phyloP scores from a whole-genome alignment of 169 alveolate species.

The Cryptosporidium baileyi region DNA sequence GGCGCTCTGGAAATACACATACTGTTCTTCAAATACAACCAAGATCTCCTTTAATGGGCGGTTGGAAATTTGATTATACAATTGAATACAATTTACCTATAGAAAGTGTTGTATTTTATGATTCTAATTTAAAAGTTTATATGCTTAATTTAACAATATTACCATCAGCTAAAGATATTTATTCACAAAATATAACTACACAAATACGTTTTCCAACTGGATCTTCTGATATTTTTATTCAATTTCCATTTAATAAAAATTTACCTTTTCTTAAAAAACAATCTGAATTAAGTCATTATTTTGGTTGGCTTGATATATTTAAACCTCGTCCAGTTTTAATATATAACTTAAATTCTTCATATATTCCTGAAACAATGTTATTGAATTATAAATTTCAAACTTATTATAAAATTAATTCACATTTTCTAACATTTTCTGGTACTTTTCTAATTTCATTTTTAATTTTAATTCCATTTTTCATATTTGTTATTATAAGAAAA shows the following conservation, averaged over 20 bases:
- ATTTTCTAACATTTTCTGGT: neutral
- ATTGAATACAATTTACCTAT: constrained; percentile 87
- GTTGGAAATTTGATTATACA: constrained; percentile 86
- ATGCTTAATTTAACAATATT: constrained; percentile 50
- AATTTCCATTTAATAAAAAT: constrained; percentile 13
- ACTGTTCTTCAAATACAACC: constrained; percentile 76
- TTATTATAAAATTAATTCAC: constrained; percentile 24
- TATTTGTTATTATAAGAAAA: neutral
- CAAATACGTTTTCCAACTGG: constrained; percentile 60
- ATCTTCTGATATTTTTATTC: constrained; percentile 2
- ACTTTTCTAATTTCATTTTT: constrained; percentile 25
- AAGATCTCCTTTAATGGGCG: constrained; percentile 88
- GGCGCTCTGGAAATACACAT: constrained; percentile 74
- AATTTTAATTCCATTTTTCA: constrained; percentile 28
- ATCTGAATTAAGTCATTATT: neutral
- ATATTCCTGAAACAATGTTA: constrained; percentile 31
- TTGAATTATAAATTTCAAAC: constrained; percentile 34
- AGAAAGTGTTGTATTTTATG: constrained; percentile 31
- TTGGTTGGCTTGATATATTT: constrained; percentile 61
- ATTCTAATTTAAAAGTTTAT: neutral
- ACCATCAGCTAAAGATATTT: constrained; percentile 62
- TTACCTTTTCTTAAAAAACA: constrained; percentile 4
- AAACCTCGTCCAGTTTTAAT: constrained; percentile 56
- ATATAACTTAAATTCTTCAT: constrained; percentile 16
- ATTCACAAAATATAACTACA: constrained; percentile 31